phyloP scores from a whole-genome alignment of 2,329 filamentous ascomycete genomes.

The Phoma sp. region DNA sequence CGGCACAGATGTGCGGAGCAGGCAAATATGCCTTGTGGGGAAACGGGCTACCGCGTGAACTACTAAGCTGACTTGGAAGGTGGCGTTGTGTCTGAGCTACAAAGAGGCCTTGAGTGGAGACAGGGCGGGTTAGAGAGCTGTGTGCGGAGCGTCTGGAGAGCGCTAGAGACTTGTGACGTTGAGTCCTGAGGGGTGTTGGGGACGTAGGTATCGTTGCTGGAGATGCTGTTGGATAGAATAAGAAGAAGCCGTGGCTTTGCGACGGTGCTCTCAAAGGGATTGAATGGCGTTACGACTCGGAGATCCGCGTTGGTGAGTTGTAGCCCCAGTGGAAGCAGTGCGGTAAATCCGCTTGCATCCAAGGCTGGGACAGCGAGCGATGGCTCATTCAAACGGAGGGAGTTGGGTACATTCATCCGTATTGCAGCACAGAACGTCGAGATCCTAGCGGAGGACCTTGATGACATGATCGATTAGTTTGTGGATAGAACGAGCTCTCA shows the following conservation, averaged over 20 bases:
- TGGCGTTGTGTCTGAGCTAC: conserved; percentile 19
- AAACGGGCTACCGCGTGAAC: conserved; percentile 12
- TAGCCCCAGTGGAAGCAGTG: not conserved
- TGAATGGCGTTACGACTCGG: too few species aligned
- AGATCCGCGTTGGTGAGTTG: not conserved
- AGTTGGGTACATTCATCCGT: not conserved
- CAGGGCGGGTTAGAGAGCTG: not conserved
- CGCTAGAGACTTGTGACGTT: not conserved
- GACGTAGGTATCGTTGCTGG: conserved; percentile 15
- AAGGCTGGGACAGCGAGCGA: not conserved
- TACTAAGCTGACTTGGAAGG: conserved; percentile 18
- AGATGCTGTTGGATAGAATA: not conserved
- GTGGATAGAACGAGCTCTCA: not conserved
- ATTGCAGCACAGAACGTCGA: not conserved
- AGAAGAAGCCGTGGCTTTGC: not conserved
- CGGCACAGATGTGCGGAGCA: not conserved
- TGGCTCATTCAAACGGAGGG: not conserved
- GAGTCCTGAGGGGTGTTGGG: conserved; percentile 21
- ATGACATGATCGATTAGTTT: not conserved
- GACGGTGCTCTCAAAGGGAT: not conserved
- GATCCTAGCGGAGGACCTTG: not conserved
- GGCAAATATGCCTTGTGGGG: conserved; percentile 20
- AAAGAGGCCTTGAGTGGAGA: not conserved
- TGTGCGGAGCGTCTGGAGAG: not conserved
- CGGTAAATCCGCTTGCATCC: not conserved